phyloP scores from a whole-genome alignment of 2,329 filamentous ascomycete species.

The Colletotrichum paranaense region DNA sequence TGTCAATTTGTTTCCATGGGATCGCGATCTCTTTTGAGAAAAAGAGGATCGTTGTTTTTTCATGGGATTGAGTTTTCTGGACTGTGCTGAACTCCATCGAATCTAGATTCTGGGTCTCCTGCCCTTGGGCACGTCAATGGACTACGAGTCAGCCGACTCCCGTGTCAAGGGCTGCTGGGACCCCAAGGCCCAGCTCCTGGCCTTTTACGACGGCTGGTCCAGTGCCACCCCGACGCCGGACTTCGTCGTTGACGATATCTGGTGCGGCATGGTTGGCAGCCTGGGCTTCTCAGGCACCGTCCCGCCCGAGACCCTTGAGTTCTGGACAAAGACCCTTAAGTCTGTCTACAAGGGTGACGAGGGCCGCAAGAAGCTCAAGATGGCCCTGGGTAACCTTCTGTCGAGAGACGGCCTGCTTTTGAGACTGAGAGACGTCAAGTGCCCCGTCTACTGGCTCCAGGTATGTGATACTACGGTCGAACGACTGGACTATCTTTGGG shows the following conservation, averaged over 20 bases:
- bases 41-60: background rate
- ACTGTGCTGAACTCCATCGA: background rate
- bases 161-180: slow-evolving; percentile 63
- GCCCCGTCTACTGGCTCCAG: slow-evolving; percentile 65
- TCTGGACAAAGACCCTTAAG: slow-evolving; percentile 59
- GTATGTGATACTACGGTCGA: slow-evolving; percentile 43
- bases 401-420: slow-evolving; percentile 60
- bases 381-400: slow-evolving; percentile 56
- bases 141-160: slow-evolving; percentile 60
- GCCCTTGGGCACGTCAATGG: slow-evolving; percentile 63
- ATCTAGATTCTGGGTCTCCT: slow-evolving; percentile 59
- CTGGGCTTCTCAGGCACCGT: slow-evolving; percentile 59
- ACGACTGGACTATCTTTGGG: too few species aligned
- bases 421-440: slow-evolving; percentile 59
- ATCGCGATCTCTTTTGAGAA: background rate
- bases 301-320: slow-evolving; percentile 48
- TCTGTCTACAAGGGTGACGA: slow-evolving; percentile 61
- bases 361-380: slow-evolving; percentile 59
- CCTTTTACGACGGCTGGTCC: slow-evolving; percentile 57
- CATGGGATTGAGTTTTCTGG: background rate
- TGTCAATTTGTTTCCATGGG: background rate
- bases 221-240: slow-evolving; percentile 52
- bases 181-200: slow-evolving; percentile 51
- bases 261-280: slow-evolving; percentile 55
- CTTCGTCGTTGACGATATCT: slow-evolving; percentile 59